phyloP scores from a whole-genome alignment of 495 filamentous ascomycete genomes.

The Hamigera avellanea region DNA sequence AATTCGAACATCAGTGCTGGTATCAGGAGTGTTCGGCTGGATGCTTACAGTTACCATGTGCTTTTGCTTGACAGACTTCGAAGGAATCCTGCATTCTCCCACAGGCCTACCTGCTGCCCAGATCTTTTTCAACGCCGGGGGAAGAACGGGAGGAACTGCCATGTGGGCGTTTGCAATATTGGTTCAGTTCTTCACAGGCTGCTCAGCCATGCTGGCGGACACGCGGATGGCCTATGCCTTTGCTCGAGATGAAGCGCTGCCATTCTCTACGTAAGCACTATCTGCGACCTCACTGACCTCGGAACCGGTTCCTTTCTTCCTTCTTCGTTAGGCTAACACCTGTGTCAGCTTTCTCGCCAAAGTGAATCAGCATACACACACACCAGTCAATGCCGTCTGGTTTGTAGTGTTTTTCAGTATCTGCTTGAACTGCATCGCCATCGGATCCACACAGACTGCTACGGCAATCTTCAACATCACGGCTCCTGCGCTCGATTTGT shows the following conservation, averaged over 20 bases:
- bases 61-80: constrained; percentile 57
- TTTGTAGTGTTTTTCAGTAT: constrained; percentile 54
- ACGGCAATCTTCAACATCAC: constrained; percentile 62
- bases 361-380: constrained; percentile 45
- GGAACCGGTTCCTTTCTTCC: not conserved
- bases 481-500: constrained; percentile 56
- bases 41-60: constrained; percentile 56
- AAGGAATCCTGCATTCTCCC: constrained; percentile 46
- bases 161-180: constrained; percentile 65
- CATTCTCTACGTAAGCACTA: constrained; percentile 45
- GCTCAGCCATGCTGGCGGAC: constrained; percentile 58
- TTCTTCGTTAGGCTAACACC: constrained; percentile 1
- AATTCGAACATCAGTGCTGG: constrained; percentile 50
- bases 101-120: constrained; percentile 60
- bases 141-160: constrained; percentile 43
- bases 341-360: constrained; percentile 39
- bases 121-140: constrained; percentile 60
- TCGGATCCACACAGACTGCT: constrained; percentile 55
- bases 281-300: not conserved
- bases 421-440: constrained; percentile 53
- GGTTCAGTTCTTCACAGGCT: constrained; percentile 62
- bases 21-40: constrained; percentile 55
- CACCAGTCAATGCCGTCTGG: constrained; percentile 61
- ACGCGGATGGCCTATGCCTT: constrained; percentile 67
- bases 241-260: constrained; percentile 56